Base-by-base conservation (phyloP, 1,284 basidiomycete species). In the Xerocomus nothofagi region DNA sequence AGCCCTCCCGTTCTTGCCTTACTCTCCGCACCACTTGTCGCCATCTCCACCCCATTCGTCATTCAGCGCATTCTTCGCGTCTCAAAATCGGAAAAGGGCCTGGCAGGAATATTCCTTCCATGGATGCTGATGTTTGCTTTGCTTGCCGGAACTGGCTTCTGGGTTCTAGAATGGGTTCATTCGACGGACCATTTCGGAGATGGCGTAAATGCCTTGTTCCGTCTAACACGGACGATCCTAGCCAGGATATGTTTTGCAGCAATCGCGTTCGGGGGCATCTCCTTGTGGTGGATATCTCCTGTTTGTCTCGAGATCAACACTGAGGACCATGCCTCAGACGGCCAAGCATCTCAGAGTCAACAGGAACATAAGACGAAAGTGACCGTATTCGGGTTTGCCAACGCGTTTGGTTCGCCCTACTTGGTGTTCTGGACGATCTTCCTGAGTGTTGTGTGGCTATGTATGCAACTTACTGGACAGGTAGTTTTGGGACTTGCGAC, bases 321-420 rank as follows among this genome's bases (percentile, higher is more conserved):
- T 2, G 63, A 38, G 42, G 52, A 17, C 29, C 40, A 48, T 39
- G 0, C 49, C 38, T 26, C 18, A 47, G 51, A 48, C 57, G 57
- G 49, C 61, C 51, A 39, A 23, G 26, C 12, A 12, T 31, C 50
- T 2, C 4, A 27, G 17, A 24, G 24, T 8, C 43, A 44, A 37
- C 31, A 30, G 9, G 44, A 44, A 24, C 44, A 32, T 14, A 76
- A 71, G 48, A 66, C 65, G 11, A 72, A 80, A 59, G 80, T 93
- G 43, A 80, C 79, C 17, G 79, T 98, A 0, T 71, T 93, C 2
- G 94, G 96, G 0, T 97, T 90, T 62, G 89, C 90, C 0, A 98
- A 99, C 67, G 83, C 89, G 0, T 92, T 88, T 58, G 97, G 94
- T 3, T 84, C 93, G 17, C 84, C 88, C 0, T 97, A 93, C 67